Evolutionary conservation across 78 protist species (phyloP), one percentile per base, ranked within the genome.

Genomic region (Dictyostelium firmibasis): DNA sequence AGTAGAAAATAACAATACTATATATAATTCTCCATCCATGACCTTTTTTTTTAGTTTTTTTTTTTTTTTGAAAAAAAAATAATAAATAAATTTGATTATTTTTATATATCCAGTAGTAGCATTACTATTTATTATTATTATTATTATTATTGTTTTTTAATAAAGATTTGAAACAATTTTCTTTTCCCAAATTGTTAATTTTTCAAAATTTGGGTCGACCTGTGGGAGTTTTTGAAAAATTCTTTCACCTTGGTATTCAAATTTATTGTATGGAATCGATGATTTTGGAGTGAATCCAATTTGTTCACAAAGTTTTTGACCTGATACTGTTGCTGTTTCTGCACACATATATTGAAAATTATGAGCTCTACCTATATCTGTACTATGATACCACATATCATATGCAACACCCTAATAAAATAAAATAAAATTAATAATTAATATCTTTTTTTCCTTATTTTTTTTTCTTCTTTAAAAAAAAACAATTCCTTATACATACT

Each of bases 101-200:
- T 9, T 44, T 8, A 8, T 44, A 41, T 41, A 9, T 47, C n/a
- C n/a, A n/a, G n/a, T n/a, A n/a, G n/a, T 38, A 38, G 43, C 43
- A 38, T 50, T 50, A 50, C 16, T 50, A 50, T 50, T 50, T 4
- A 50, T 50, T 50, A 50, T 44, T 50, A 50, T 50, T 50, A 64
- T 70, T 70, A 70, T 70, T 70, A 14, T 27, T 31, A 29, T 4
- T 27, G 11, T 29, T 20, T 1, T n/a, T 78, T 78, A 78, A 78
- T 78, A 78, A n/a, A 78, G 35, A 44, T 78, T 78, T 43, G 84
- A 78, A 78, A 38, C 60, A 23, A 78, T 78, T 43, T 78, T 78
- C 38, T 78, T 78, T 43, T 78, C 84, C 84, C 84, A 78, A 10
- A 78, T 78, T 10, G 84, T 78, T 78, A 78, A 43, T 44, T 78